Base-by-base conservation (phyloP, 768 basidiomycete species). In the Russula earlei region DNA sequence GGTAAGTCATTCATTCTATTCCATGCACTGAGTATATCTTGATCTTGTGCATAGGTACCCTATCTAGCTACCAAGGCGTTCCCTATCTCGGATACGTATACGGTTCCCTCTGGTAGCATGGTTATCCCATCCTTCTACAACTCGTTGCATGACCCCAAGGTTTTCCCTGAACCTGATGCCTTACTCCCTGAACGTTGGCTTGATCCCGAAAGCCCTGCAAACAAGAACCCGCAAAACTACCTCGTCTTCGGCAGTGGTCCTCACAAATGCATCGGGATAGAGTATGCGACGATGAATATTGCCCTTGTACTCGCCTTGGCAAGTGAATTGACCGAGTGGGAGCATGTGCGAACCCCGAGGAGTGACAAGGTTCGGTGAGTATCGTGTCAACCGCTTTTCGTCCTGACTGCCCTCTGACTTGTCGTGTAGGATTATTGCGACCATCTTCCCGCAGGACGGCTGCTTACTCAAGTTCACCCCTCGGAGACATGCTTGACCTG, bases 241-340 rank as follows among this genome's bases (percentile, higher is more conserved):
- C 83, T 99, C 60, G 90, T 97, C 27, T 98, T 92, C 69, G 95
- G 96, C 40, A 83, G 82, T 60, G 94, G 94, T 6, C 92, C 93
- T 50, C 92, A 97, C 72, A 81, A 82, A 62, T 94, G 92, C 70
- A 91, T 96, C 59, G 94, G 91, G 27, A 65, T 90, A 49, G 92
- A 96, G 69, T 99, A 98, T 67, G 91, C 94, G 36, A 80, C 77
- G 63, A 84, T 92, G 83, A 93, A 94, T 71, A 91, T 97, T 54
- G 85, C 78, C 1, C 77, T 94, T 19, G 84, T 86, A 4, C 77
- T 98, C 25, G 93, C 85, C 5, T 83, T 82, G n/a, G 93, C 94
- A 0, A 78, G 80, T 50, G 77, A 81, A 33, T 74, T 84, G 66
- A 81, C 92, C 74, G 76, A 94, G 67, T 96, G 85, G 79, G 83